These are phyloP conservation scores for Urostyla sp. DNA, from an alignment of 73 alveolate genomes.

Conservation along the genomic window DNA sequence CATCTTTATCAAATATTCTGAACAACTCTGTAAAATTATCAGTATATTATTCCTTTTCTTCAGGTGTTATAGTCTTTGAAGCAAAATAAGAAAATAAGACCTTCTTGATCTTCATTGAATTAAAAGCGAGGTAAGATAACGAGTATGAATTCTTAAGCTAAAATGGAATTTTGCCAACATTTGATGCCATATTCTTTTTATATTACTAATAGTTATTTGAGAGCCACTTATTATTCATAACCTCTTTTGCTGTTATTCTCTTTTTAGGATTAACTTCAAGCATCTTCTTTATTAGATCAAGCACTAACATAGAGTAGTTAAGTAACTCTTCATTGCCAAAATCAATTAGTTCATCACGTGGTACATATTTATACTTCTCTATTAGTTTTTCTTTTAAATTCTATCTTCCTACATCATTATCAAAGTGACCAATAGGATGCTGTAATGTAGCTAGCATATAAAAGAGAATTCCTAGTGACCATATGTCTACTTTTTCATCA, in stretches of 20 bases:
- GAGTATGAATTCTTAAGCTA: not conserved
- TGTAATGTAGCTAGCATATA: slow-evolving; percentile 33
- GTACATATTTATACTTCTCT: slow-evolving; percentile 25
- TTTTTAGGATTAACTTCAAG: slow-evolving; percentile 57
- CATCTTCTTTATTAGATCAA: slow-evolving; percentile 62
- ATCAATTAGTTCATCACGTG: slow-evolving; percentile 43
- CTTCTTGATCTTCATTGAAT: slow-evolving; percentile 25
- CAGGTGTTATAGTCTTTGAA: slow-evolving; percentile 9
- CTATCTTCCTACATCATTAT: slow-evolving; percentile 19
- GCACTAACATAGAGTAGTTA: slow-evolving; percentile 66
- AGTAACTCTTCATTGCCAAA: slow-evolving; percentile 50
- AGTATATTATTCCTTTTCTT: slow-evolving; percentile 30
- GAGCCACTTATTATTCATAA: slow-evolving; percentile 72
- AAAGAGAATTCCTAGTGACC: slow-evolving; percentile 57
- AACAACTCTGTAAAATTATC: no score
- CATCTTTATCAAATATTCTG: slow-evolving; percentile 42
- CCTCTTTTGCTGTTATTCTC: slow-evolving; percentile 71
- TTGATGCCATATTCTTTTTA: not conserved
- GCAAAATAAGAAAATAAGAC: slow-evolving; percentile 38
- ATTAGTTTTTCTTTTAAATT: slow-evolving; percentile 26
- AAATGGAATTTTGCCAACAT: slow-evolving; percentile 7
- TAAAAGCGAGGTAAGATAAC: slow-evolving; percentile 25
- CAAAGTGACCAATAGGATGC: slow-evolving; percentile 60
- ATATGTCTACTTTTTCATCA: slow-evolving; percentile 52
- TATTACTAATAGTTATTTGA: slow-evolving; percentile 15